These are phyloP conservation scores for Yamadazyma atmosphaerica DNA, from an alignment of 1,139 yeast species.

Conservation along the genomic window DNA sequence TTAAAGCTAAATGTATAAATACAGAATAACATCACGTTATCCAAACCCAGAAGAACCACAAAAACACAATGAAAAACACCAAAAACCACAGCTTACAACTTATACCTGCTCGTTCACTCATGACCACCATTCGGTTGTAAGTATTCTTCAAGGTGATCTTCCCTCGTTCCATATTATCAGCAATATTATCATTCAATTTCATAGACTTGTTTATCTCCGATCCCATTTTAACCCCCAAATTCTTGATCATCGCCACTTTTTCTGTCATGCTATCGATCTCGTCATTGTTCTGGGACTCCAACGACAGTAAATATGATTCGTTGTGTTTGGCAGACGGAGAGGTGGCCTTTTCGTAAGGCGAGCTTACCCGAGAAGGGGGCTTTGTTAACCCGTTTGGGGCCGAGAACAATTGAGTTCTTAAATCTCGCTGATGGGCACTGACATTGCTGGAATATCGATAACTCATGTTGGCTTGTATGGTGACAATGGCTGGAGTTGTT, in stretches of 20 bases:
- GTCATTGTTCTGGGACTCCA: slow-evolving; percentile 84
- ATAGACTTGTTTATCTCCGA: slow-evolving; percentile 78
- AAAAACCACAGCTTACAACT: slow-evolving; percentile 77
- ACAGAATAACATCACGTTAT: slow-evolving; percentile 18
- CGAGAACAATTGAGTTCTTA: slow-evolving; percentile 47
- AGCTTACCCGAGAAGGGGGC: slow-evolving; percentile 25
- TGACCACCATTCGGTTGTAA: slow-evolving; percentile 68
- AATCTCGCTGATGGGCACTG: slow-evolving; percentile 47
- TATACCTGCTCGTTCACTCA: slow-evolving; percentile 83
- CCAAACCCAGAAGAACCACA: slow-evolving; percentile 88
- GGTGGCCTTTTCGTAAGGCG: slow-evolving; percentile 52
- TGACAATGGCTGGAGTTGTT: too few species aligned
- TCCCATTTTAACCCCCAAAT: slow-evolving; percentile 75
- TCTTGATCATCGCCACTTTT: slow-evolving; percentile 70
- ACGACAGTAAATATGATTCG: slow-evolving; percentile 61
- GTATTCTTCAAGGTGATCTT: slow-evolving; percentile 59
- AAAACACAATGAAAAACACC: slow-evolving; percentile 59
- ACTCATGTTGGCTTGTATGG: too few species aligned
- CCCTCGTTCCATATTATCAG: slow-evolving; percentile 45
- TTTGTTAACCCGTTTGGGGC: slow-evolving; percentile 25
- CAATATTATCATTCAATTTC: slow-evolving; percentile 57
- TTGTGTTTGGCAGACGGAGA: slow-evolving; percentile 43
- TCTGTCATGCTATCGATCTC: slow-evolving; percentile 69
- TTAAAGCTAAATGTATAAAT: slow-evolving; percentile 1
- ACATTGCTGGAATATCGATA: slow-evolving; percentile 36